Base-by-base conservation (phyloP, 345 rosid species). In the Adansonia digitata region DNA sequence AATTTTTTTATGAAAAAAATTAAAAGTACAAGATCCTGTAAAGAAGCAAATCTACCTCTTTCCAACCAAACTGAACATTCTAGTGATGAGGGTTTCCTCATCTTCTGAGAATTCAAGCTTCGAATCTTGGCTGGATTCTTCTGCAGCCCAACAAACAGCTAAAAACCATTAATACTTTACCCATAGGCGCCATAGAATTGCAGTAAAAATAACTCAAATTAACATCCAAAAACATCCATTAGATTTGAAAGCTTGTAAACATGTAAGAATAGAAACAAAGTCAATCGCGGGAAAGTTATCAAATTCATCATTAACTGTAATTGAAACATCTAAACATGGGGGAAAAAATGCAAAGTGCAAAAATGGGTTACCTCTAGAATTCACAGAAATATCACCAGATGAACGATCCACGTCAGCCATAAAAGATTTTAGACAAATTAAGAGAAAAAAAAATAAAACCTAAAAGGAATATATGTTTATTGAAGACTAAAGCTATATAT, bases 21-120 rank as follows among this genome's bases (percentile, higher is more conserved):
- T n/a, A n/a, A 45, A 13, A 2, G 14, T 48, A 4, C 4, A 14
- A 37, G 1, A 37, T 37, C 39, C 39, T 37, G 7, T 37, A 3
- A 37, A 37, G 5, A 37, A 37, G 39, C 10, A 57, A 57, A 10
- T 37, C 63, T 59, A 87, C 91, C 88, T 85, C 67, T 81, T 80
- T 45, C 91, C 88, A 63, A 87, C 86, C 52, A 87, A 81, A 63
- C 79, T 87, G 62, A 76, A 87, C 90, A 87, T 87, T 82, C 84
- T 77, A n/a, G 71, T 70, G 55, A 87, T 75, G 20, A 85, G 90
- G 46, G 83, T 85, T 75, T 87, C 87, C 61, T 87, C 90, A 62
- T 62, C 24, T 62, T 35, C 22, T 18, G 43, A 61, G 66, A 18
- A 35, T 18, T 62, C 43, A 35, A 35, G 24, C 11, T 35, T 10